Percentiles rank a stretch among this genome's conserved stretches.
Conservation (phyloP, 441 rosid genomes). For the Jatropha multifida region DNA sequence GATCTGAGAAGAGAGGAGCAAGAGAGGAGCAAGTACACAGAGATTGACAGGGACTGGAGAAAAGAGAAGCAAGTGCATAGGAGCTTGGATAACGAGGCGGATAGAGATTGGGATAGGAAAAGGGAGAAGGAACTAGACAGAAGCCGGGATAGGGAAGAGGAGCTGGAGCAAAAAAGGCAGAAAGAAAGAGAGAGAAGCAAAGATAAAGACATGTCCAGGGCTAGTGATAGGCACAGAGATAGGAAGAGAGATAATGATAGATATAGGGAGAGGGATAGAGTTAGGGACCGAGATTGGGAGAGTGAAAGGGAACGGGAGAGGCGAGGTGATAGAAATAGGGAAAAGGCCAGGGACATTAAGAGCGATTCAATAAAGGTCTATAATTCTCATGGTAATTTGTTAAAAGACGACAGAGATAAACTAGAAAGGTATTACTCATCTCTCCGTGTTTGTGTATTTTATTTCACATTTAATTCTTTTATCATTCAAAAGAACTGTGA, state of each 20-base stretch:
- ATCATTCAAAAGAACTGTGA: not conserved
- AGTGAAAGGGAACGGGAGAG: conserved; percentile 39
- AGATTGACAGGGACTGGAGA: conserved; percentile 31
- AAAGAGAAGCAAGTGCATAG: conserved; percentile 42
- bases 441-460: not conserved
- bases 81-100: conserved; percentile 46
- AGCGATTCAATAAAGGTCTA: conserved; percentile 30
- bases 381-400: conserved; percentile 35
- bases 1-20: conserved; percentile 24
- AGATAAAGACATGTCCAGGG: conserved; percentile 35
- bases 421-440: conserved; percentile 44
- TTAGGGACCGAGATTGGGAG: conserved; percentile 36
- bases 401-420: conserved; percentile 34
- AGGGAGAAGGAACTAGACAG: conserved; percentile 23
- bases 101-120: conserved; percentile 49
- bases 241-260: conserved; percentile 37
- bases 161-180: conserved; percentile 31
- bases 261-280: conserved; percentile 32
- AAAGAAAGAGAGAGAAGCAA: conserved; percentile 40
- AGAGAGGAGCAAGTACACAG: conserved; percentile 50
- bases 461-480: not conserved
- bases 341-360: conserved; percentile 38
- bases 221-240: conserved; percentile 33
- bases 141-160: conserved; percentile 37
- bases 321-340: conserved; percentile 41